phyloP scores from a whole-genome alignment of 2,329 filamentous ascomycete species.

The Rutstroemia sp. region DNA sequence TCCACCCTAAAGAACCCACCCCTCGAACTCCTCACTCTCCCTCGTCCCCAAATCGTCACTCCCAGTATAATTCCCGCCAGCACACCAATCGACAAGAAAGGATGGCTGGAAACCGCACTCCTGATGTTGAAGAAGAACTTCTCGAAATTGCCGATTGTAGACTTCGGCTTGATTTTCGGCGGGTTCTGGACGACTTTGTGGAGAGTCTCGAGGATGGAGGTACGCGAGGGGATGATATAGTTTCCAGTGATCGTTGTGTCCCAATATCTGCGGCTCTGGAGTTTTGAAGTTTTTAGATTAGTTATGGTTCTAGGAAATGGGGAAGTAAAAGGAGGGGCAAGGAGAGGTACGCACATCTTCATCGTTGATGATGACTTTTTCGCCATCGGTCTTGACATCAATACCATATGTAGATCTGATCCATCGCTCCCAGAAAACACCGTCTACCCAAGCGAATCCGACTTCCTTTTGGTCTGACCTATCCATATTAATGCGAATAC shows the following conservation, averaged over 20 bases:
- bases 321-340: not conserved
- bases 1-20: constrained; percentile 57
- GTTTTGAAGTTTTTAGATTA: constrained; percentile 27
- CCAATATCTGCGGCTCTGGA: constrained; percentile 87
- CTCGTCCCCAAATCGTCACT: constrained; percentile 45
- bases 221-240: constrained; percentile 76
- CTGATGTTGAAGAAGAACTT: constrained; percentile 64
- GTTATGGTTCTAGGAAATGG: not conserved
- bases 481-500: constrained; percentile 85
- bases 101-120: constrained; percentile 50
- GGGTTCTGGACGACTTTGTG: constrained; percentile 42
- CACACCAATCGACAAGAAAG: constrained; percentile 49
- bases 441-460: constrained; percentile 94
- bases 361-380: constrained; percentile 93
- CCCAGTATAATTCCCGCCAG: constrained; percentile 49
- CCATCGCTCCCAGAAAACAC: constrained; percentile 96
- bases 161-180: constrained; percentile 65
- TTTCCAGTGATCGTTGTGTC: constrained; percentile 85
- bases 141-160: constrained; percentile 65
- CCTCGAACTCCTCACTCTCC: constrained; percentile 43
- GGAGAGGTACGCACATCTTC: constrained; percentile 67
- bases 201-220: constrained; percentile 34
- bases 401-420: constrained; percentile 91
- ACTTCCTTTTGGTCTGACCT: constrained; percentile 82
- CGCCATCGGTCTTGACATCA: constrained; percentile 72